Evolutionary conservation across 805 yeast species (phyloP), one percentile per base, ranked within the genome.

Genomic region (Nakazawaea ishiwadae): DNA sequence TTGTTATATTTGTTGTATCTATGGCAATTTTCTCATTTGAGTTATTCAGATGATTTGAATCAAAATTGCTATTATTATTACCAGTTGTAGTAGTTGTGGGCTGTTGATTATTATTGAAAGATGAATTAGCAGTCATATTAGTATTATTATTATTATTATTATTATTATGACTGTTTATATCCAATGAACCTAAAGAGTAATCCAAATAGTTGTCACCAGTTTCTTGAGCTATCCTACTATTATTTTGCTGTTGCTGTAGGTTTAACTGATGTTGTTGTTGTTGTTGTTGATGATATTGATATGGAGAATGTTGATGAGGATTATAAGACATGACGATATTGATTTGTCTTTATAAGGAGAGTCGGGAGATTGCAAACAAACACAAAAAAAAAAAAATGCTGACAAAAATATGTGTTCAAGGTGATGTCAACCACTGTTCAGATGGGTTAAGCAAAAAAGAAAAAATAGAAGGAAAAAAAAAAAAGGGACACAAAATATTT

Each of bases 1-100:
- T 42, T 15, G 36, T 37, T 9, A 42, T 42, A 19, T 26, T 37
- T 0, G 38, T 12, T 6, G 44, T 33, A 20, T 29, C 34, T 6
- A 39, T 27, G 4, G 17, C 34, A 12, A 31, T 12, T 11, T 27
- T 35, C 5, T 35, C 39, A 28, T 11, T n/a, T 1, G 39, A 27
- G 8, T 12, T 8, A 9, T 18, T 14, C 18, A 29, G n/a, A n/a
- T 23, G 37, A 12, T 24, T 34, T 7, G 20, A n/a, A n/a, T n/a
- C n/a, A n/a, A n/a, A n/a, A n/a, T n/a, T n/a, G n/a, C n/a, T n/a
- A n/a, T n/a, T 16, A 9, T 32, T 26, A 15, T 11, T 16, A 20
- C 10, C 18, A 4, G 35, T 15, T 6, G 24, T 8, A n/a, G 24
- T 15, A 20, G 19, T 16, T 10, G 5, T 9, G 18, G 24, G 12